Percentiles rank a stretch among this genome's conserved stretches.
phyloP scores from a whole-genome alignment of 768 basidiomycete species.

The Leucosporidium yakuticum region DNA sequence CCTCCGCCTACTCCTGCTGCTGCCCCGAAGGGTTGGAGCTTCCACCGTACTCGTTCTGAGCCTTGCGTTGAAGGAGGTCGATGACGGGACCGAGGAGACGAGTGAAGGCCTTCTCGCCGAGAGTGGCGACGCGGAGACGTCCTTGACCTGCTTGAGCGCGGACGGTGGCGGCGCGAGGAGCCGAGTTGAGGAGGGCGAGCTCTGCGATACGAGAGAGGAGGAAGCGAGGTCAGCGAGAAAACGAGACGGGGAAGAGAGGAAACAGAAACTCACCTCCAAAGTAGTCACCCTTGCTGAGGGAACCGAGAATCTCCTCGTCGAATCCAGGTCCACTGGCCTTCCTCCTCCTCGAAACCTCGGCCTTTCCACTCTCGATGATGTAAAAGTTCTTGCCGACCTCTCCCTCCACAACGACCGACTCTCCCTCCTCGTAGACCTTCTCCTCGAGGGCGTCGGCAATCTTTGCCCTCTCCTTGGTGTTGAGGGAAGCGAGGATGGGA shows the following conservation, averaged over 20 bases:
- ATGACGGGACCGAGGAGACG: constrained; percentile 64
- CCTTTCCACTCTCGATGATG: constrained; percentile 91
- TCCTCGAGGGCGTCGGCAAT: constrained; percentile 92
- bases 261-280: constrained; percentile 73
- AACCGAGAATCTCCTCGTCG: constrained; percentile 66
- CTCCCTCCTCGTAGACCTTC: constrained; percentile 70
- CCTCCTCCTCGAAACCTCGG: constrained; percentile 72
- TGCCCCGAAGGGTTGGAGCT: no score
- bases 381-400: constrained; percentile 97
- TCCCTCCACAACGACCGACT: constrained; percentile 82
- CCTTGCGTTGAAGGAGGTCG: constrained; percentile 39
- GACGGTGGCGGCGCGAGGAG: constrained; percentile 93
- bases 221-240: constrained; percentile 4
- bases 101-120: constrained; percentile 89
- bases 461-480: constrained; percentile 85
- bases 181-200: constrained; percentile 77
- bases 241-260: neutral
- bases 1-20: no score
- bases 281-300: constrained; percentile 84
- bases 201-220: constrained; percentile 51
- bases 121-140: constrained; percentile 84
- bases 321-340: constrained; percentile 48
- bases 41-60: constrained; percentile 33
- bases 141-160: constrained; percentile 51
- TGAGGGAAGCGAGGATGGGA: constrained; percentile 74